phyloP scores from a whole-genome alignment of 1,284 basidiomycete genomes.

The Cryptococcus sp. region DNA sequence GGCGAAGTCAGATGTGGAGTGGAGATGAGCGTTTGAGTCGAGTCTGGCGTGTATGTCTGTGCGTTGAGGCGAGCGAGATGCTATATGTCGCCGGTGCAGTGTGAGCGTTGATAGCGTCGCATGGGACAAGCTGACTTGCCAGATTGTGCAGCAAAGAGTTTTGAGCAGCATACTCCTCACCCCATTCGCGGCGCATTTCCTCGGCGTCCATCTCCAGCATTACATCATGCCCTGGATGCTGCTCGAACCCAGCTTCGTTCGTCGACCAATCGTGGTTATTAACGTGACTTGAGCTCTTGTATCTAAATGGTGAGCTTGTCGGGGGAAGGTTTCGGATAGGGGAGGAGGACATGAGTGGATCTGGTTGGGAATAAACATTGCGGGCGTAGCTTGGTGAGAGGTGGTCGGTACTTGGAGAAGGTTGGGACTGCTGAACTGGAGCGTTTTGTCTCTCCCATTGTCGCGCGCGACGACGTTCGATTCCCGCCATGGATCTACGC shows the following conservation, averaged over 20 bases:
- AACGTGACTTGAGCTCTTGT: conserved; percentile 30
- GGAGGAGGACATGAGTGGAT: not conserved
- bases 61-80: conserved; percentile 9
- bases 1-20: conserved; percentile 3
- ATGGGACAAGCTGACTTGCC: conserved; percentile 19
- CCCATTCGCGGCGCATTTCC: conserved; percentile 39
- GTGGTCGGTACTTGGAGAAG: not conserved
- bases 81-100: not conserved
- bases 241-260: not conserved
- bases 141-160: conserved; percentile 34
- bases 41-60: not conserved
- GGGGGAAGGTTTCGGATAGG: conserved; percentile 14
- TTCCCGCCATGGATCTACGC: conserved; percentile 13
- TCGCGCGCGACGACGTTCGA: conserved; percentile 31
- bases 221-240: not conserved
- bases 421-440: conserved; percentile 7
- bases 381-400: not conserved
- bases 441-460: conserved; percentile 41
- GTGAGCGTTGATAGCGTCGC: not conserved
- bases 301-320: conserved; percentile 39
- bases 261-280: conserved; percentile 22
- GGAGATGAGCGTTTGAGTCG: conserved; percentile 2
- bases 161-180: conserved; percentile 34
- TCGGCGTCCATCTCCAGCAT: conserved; percentile 22
- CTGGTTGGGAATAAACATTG: not conserved